phyloP scores from a whole-genome alignment of 306 rosid species.

The Cucurbita argyrosperma region DNA sequence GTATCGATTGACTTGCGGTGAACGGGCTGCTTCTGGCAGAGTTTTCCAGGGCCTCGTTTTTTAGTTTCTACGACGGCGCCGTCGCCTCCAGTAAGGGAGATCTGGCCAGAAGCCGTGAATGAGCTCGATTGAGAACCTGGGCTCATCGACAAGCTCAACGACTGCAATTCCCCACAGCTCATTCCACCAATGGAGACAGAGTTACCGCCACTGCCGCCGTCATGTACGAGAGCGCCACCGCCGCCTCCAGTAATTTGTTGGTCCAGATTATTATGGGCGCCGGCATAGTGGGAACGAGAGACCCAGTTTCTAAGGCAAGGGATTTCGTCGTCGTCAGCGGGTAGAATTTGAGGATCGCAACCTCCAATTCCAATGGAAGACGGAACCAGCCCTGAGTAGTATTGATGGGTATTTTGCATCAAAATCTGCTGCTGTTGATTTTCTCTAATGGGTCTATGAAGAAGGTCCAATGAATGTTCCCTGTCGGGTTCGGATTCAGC shows the following conservation, averaged over 20 bases:
- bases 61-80: neutral
- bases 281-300: neutral
- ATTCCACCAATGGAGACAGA: slow-evolving; percentile 20
- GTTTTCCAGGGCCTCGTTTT: slow-evolving; percentile 4
- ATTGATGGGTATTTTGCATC: slow-evolving; percentile 22
- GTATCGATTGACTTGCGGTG: slow-evolving; percentile 13
- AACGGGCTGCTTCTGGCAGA: slow-evolving; percentile 7
- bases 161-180: slow-evolving; percentile 37
- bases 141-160: slow-evolving; percentile 54
- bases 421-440: slow-evolving; percentile 4
- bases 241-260: neutral
- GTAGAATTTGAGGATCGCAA: neutral
- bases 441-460: slow-evolving; percentile 21
- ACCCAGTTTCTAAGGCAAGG: slow-evolving; percentile 1
- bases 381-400: slow-evolving; percentile 27
- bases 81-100: neutral
- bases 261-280: neutral
- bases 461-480: slow-evolving; percentile 27
- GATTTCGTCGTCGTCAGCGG: neutral
- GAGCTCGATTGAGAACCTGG: slow-evolving; percentile 22
- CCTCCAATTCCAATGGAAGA: neutral
- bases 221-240: neutral
- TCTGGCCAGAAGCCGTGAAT: neutral
- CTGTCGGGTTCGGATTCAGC: slow-evolving; percentile 28
- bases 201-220: neutral